Conservation (phyloP, 345 rosid species). For the Zanthoxylum bungeanum region DNA sequence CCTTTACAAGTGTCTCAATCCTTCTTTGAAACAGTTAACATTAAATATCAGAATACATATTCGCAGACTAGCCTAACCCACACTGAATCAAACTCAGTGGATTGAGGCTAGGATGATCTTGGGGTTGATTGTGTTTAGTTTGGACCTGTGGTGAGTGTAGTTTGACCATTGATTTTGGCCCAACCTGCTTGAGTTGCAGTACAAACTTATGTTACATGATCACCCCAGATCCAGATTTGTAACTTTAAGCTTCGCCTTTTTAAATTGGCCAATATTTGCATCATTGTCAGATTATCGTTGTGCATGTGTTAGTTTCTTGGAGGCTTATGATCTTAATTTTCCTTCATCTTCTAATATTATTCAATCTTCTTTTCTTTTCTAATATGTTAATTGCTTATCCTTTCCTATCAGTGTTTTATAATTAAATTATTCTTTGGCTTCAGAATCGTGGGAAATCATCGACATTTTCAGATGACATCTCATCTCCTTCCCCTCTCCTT, state of each 20-base stretch:
- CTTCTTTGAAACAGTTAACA: neutral
- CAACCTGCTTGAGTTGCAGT: neutral
- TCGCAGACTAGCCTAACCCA: neutral
- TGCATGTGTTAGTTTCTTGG: neutral
- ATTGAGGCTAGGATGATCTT: neutral
- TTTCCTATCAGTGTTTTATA: neutral
- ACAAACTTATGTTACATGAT: neutral
- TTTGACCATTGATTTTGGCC: neutral
- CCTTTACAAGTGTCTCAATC: neutral
- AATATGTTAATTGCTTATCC: neutral
- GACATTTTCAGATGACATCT: conserved; percentile 29
- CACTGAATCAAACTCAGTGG: neutral
- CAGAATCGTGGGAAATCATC: conserved; percentile 40
- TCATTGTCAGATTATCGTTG: neutral
- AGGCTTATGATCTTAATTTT: neutral
- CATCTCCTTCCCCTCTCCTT: conserved; percentile 25
- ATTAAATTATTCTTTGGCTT: conserved; percentile 17
- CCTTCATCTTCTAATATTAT: neutral
- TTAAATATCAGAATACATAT: neutral
- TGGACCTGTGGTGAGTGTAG: neutral
- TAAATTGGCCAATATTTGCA: neutral
- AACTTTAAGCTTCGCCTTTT: neutral
- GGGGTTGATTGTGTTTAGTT: too few relatives aligned
- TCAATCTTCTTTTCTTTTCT: neutral
- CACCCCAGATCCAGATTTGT: neutral